Base-by-base conservation (phyloP, 257 asterid species). In the Salvia rosmarinus region DNA sequence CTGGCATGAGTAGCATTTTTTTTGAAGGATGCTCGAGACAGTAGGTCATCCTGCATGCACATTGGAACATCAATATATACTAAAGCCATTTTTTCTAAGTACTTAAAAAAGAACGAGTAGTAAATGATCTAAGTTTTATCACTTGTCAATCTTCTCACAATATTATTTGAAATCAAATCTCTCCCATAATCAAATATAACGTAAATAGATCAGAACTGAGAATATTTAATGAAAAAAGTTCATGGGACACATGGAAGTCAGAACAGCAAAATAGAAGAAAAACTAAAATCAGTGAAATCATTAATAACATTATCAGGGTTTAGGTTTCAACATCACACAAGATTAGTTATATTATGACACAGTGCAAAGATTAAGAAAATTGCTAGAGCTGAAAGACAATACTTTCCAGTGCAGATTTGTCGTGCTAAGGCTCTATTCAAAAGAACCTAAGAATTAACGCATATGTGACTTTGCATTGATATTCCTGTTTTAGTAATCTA, bases 1-100 rank as follows among this genome's bases (percentile, higher is more conserved):
- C 87, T 5, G 99, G 98, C 99, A 95, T 91, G 64, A 95, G 93
- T 71, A 95, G 89, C 92, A 91, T 82, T 78, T 91, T 95, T 79
- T 75, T 90, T n/a, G 96, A 71, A 68, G 99, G 95, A 85, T 89
- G 96, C 77, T 91, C 93, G 55, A 95, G 97, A 74, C 99, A 95
- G 76, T 88, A 95, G 12, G 99, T 95, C 99, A 91, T 95, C 90
- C 99, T 95, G 78, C 84, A 86, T 25, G 42, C 30, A 40, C 28
- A 52, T 30, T 44, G 28, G 17, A 68, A 21, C 37, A 59, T 37
- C 20, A 52, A 50, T 6, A 28, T 23, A 30, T 13, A 63, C 30
- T 37, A 16, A 3, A 30, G 9, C 34, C 12, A 23, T 43, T 4
- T n/a, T 11, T 57, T 57, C 21, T 17, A 20, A 3, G 16, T 23